Evolutionary conservation across 371 early-diverging fungal species (phyloP), one percentile per base, ranked within the genome.

Genomic region (Mucor ambiguus): DNA sequence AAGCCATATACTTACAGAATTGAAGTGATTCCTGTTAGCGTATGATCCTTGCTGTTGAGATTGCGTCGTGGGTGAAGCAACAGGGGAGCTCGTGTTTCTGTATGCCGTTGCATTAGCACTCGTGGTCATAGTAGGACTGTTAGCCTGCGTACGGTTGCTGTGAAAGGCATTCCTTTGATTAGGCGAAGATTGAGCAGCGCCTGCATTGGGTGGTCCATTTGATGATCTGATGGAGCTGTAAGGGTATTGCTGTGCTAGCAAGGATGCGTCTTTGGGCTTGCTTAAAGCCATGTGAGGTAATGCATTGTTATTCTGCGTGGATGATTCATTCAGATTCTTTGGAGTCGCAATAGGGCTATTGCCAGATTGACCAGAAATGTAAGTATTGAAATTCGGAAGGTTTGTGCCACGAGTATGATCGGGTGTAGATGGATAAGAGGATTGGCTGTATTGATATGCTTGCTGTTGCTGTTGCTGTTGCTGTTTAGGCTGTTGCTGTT

Each of bases 401-500:
- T 55, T 68, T 8, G 61, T 26, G 48, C 10, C 24, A 59, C 28
- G 35, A 61, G 28, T 9, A 30, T 20, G 24, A 46, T 37, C 37
- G 11, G 48, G 14, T 8, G 29, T 10, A 22, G 48, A 14, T 24
- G 58, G 16, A 37, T 64, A 58, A 43, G 24, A 58, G 29, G 24
- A 32, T 37, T 46, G 65, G 3, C 28, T 43, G 29, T 35, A 61
- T 24, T 14, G 28, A 55, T 41, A 48, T 52, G 52, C 29, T 14
- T 54, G 63, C 24, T 33, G 54, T 11, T 60, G 44, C 16, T 54
- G 57, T 18, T 46, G 55, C 22, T 69, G 60, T 35, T 48, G 61
- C 28, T 41, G 49, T 38, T 69, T 61, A 16, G 43, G 58, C 28
- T 48, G 60, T 22, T 52, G 67, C 22, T 61, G 66, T 7, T 68